Evolutionary conservation across 2,329 filamentous ascomycete species (phyloP), one percentile per base, ranked within the genome.

Genomic region (Botryotinia globosa): DNA sequence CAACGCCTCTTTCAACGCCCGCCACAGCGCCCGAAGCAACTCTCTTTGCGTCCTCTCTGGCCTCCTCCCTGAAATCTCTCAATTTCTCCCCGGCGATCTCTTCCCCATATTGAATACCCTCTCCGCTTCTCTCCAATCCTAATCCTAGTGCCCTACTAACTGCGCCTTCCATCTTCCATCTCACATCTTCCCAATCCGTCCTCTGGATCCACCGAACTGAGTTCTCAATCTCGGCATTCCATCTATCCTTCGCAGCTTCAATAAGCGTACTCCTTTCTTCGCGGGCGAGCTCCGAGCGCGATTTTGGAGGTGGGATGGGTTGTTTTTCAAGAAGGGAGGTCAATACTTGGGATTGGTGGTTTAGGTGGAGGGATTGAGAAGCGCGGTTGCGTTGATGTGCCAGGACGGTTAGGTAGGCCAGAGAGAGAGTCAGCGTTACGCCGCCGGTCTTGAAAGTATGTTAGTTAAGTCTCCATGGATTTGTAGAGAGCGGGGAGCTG

Each of bases 221-320:
- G 74, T 85, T 85, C 80, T 91, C 87, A 51, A 95, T 82, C 82
- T 95, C 92, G 68, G 86, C 82, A 81, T 96, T 95, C 92, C 92
- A 95, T 74, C 88, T 85, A 78, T 92, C 90, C 84, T 95, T 95
- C 77, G 90, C 85, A 51, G 88, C 84, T 80, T 94, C 91, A 71
- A 89, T 80, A 67, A 92, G 83, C 65, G 85, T 85, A 42, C 86
- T 85, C 74, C 87, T 84, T 77, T 87, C 84, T 69, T 86, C 82
- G 54, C 84, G 83, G 64, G 85, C 84, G 56, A 84, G 81, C 78
- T 88, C 85, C 61, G 85, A 83, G 62, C 87, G 83, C 16, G 85
- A 85, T 18, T 85, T 86, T 3, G 84, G 85, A 18, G 85, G 83
- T 14, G 83, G 83, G 16, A 83, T 82, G 34, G 83, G 83, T 73